Base-by-base conservation (phyloP, 257 asterid genomes). In the Anisodus tanguticus region DNA sequence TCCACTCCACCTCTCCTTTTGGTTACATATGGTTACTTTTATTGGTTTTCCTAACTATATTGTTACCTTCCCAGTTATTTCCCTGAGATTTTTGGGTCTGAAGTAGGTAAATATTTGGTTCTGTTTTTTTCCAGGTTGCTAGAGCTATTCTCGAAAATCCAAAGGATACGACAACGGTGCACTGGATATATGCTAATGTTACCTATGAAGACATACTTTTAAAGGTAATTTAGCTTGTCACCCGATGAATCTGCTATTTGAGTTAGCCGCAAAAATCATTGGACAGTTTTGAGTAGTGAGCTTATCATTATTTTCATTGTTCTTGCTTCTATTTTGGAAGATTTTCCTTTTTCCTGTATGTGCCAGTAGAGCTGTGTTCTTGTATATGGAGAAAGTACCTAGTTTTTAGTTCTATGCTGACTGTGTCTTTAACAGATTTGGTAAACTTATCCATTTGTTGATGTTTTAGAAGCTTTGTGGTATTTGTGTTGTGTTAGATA, bases 81-180 rank as follows among this genome's bases (percentile, higher is more conserved):
- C 15, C 10, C 59, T 54, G 59, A 54, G 59, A 35, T 45, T 47
- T 19, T 22, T 22, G 3, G 22, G 63, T 22, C 7, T 76, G 63
- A 76, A 49, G 13, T 39, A 9, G 19, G 26, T 22, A 57, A 55
- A 39, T 53, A 60, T 31, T 55, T 31, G 22, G 83, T 83, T 68
- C 58, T 70, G 79, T 79, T 85, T 82, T 19, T 74, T 15, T 86
- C 84, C 87, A 96, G 98, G 99, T 96, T 89, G 84, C 98, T 37
- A 88, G 98, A 90, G 98, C 98, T 53, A 92, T 96, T 87, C 90
- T 96, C 35, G 98, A 96, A 81, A 92, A 94, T 87, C 95, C 97
- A 39, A 88, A 53, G 6, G 99, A 94, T 89, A 88, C 68, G 39
- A 96, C 98, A 9, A 94, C 79, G 90, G 92, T 96, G 90, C 92